phyloP scores from a whole-genome alignment of 2,329 filamentous ascomycete species.

The Pestalotiopsis fici region DNA sequence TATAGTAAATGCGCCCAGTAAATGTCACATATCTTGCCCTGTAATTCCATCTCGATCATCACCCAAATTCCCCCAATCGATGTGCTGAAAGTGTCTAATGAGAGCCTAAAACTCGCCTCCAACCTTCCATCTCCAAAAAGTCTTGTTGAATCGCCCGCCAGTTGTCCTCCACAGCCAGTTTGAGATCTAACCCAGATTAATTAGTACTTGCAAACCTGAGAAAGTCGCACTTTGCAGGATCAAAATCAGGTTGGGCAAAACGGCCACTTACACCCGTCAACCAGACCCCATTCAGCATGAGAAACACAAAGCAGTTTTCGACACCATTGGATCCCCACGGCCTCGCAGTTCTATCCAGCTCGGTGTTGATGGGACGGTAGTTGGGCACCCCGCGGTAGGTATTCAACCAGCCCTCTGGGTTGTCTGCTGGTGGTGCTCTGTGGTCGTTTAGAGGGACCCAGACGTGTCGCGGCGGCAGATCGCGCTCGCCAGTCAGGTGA shows the following conservation, averaged over 20 bases:
- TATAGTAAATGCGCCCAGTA: not conserved
- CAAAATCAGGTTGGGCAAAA: too few relatives aligned
- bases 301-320: constrained; percentile 23
- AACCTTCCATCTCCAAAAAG: constrained; percentile 21
- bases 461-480: constrained; percentile 11
- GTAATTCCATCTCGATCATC: not conserved
- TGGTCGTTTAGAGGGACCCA: constrained; percentile 21
- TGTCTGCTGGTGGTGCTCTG: constrained; percentile 16
- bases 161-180: constrained; percentile 25
- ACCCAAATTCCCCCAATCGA: not conserved
- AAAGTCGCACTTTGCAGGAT: too few relatives aligned
- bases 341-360: constrained; percentile 20
- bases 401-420: constrained; percentile 24
- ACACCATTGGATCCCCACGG: constrained; percentile 24
- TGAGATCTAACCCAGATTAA: constrained; percentile 8
- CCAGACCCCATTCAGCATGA: constrained; percentile 29
- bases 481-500: constrained; percentile 17
- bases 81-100: not conserved
- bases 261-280: constrained; percentile 23
- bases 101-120: constrained; percentile 22
- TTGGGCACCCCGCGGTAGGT: constrained; percentile 26
- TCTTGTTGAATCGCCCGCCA: constrained; percentile 20
- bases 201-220: not conserved
- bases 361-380: constrained; percentile 26
- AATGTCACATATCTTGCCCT: not conserved